A percentile compares a stretch with the other conserved stretches of the same genome.
Conservation (phyloP, 1,284 basidiomycete species). For the Rhodotorula sp. region DNA sequence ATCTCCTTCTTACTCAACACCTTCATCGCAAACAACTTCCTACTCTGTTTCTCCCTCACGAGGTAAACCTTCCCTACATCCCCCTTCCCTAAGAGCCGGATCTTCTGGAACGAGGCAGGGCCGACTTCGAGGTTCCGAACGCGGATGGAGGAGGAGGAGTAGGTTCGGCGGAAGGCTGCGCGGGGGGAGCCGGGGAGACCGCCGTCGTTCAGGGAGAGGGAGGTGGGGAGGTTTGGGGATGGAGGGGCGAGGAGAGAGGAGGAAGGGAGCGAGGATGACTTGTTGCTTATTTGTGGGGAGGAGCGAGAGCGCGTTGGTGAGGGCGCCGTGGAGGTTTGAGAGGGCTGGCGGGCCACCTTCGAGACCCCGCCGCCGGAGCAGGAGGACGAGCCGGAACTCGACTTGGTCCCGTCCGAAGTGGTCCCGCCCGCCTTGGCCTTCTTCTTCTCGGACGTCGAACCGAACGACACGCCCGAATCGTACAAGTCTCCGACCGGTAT, state of each 20-base stretch:
- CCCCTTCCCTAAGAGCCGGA: slow-evolving; percentile 92
- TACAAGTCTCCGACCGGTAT: slow-evolving; percentile 37
- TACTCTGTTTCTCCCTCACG: slow-evolving; percentile 90
- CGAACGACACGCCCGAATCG: slow-evolving; percentile 31
- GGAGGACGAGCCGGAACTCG: slow-evolving; percentile 9
- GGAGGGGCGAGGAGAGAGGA: slow-evolving; percentile 25
- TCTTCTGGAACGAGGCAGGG: slow-evolving; percentile 85
- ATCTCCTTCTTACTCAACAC: slow-evolving; percentile 96
- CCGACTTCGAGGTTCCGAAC: slow-evolving; percentile 86
- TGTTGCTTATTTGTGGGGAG: slow-evolving; percentile 22
- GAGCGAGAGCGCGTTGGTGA: slow-evolving; percentile 34
- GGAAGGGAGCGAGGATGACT: neutral
- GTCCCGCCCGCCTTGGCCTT: neutral
- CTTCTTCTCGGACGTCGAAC: slow-evolving; percentile 3
- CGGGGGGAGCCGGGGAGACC: slow-evolving; percentile 32
- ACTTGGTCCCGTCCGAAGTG: slow-evolving; percentile 19
- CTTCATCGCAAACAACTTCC: slow-evolving; percentile 94
- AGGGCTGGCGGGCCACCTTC: neutral
- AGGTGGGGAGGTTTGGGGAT: slow-evolving; percentile 14
- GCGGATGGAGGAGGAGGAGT: slow-evolving; percentile 97
- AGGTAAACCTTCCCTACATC: slow-evolving; percentile 96
- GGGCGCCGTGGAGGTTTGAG: slow-evolving; percentile 1
- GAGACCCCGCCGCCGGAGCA: slow-evolving; percentile 2
- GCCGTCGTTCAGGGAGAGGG: slow-evolving; percentile 30
- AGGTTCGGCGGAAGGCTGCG: slow-evolving; percentile 77